These are phyloP conservation scores for Ogataea henricii DNA, from an alignment of 805 yeast genomes.

Conservation along the genomic window DNA sequence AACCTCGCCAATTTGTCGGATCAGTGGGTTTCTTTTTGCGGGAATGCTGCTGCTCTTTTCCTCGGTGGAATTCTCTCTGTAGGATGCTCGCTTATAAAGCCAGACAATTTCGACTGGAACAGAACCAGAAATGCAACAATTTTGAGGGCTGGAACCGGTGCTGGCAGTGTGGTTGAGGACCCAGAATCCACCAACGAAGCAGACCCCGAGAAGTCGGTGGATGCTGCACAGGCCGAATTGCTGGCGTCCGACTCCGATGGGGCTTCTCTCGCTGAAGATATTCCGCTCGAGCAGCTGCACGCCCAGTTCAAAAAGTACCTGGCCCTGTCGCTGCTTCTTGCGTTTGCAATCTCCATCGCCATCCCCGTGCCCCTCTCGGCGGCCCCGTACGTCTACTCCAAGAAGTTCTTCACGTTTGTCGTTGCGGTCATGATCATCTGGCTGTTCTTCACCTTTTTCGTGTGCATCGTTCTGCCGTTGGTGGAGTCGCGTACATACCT, in stretches of 20 bases:
- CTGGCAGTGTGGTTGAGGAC: background rate
- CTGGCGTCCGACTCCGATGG: background rate
- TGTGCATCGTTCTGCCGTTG: slow-evolving; percentile 43
- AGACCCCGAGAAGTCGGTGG: background rate
- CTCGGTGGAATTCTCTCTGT: slow-evolving; percentile 40
- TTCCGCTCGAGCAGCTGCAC: slow-evolving; percentile 6
- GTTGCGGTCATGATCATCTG: slow-evolving; percentile 32
- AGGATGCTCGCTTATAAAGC: slow-evolving; percentile 29
- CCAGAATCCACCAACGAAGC: background rate
- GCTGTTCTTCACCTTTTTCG: slow-evolving; percentile 35
- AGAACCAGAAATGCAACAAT: slow-evolving; percentile 6
- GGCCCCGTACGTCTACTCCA: slow-evolving; percentile 37
- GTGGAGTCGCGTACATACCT: slow-evolving; percentile 1
- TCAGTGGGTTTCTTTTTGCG: slow-evolving; percentile 45
- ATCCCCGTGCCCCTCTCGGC: slow-evolving; percentile 41
- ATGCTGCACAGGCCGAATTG: background rate
- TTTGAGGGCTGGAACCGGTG: background rate
- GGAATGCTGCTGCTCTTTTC: slow-evolving; percentile 40
- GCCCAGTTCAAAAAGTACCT: slow-evolving; percentile 7
- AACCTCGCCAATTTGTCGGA: slow-evolving; percentile 36
- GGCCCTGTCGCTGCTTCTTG: slow-evolving; percentile 25
- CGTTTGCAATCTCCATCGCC: slow-evolving; percentile 24
- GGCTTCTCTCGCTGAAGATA: slow-evolving; percentile 1
- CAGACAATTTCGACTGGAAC: slow-evolving; percentile 43
- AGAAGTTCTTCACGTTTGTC: slow-evolving; percentile 35